Base-by-base conservation (phyloP, 2,329 filamentous ascomycete genomes). In the Lojkania enalia region DNA sequence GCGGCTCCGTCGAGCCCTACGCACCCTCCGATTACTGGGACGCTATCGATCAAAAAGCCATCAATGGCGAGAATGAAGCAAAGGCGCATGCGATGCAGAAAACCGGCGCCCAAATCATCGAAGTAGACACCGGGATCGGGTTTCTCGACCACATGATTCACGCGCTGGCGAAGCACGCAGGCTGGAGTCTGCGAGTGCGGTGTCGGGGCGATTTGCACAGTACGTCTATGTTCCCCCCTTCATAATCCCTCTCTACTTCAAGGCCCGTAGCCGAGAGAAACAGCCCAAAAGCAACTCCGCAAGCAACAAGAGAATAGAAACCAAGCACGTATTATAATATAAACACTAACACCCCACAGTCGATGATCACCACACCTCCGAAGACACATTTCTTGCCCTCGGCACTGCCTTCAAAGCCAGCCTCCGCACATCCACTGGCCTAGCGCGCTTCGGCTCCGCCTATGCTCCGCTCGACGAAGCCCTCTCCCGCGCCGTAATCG, bases 121-220 rank as follows among this genome's bases (percentile, higher is more conserved):
- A 83, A 65, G 80, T 97, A 56, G 85, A 89, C 78, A 96, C 92
- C 0, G 94, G 94, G 54, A 95, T 99, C 71, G 94, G 94, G 48
- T 99, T 99, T 74, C 79, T 99, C 44, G 94, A 99, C 75, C 94
- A 99, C 77, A 97, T 99, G 92, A 81, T 97, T 39, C 94, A 99
- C 73, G 94, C 94, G 4, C 80, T 97, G 43, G 88, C 94, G 39
- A 97, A 99, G 74, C 94, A 99, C 74, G 85, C 88, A 4, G 92
- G 94, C 52, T 97, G 92, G 94, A 94, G 87, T 75, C 74, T 99
- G 59, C 84, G 84, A 21, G 77, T 99, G 45, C 78, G 83, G 54
- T 95, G 90, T 72, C 82, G 86, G 69, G 94, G 94, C 42, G 94
- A 99, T 74, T 75, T 97, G 41, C 88, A 95, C 77, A 96, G 88